Evolutionary conservation across 345 rosid species (phyloP).

Genomic region (Eucalyptus regnans): DNA sequence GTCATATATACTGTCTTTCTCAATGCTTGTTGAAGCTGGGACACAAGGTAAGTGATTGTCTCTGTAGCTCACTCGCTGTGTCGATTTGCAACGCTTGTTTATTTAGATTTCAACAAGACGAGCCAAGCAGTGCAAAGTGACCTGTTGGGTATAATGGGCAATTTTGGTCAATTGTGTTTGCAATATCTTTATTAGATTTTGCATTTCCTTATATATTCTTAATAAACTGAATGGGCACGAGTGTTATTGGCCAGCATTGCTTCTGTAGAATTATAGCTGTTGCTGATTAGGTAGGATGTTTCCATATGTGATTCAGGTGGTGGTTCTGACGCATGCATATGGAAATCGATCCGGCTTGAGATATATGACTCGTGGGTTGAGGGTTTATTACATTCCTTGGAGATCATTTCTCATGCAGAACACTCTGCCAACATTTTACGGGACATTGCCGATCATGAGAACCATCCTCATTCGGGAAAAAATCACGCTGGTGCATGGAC

Average conservation of each 20-base stretch:
- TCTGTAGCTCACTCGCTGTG: not conserved
- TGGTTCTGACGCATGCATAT: conserved; percentile 93
- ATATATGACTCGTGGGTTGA: conserved; percentile 86
- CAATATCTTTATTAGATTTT: not conserved
- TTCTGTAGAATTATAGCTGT: not conserved
- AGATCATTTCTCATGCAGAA: conserved; percentile 76
- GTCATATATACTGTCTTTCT: conserved; percentile 83
- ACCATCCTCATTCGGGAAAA: conserved; percentile 71
- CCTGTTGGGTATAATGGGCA: not conserved
- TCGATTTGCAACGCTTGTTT: not conserved
- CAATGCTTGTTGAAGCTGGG: conserved; percentile 89
- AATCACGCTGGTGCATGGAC: conserved; percentile 83
- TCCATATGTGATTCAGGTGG: conserved; percentile 42
- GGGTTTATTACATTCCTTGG: conserved; percentile 91
- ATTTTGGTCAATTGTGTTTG: not conserved
- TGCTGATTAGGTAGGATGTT: not conserved
- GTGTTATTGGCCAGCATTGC: not conserved
- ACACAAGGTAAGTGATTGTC: conserved; percentile 53
- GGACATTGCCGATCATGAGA: conserved; percentile 75
- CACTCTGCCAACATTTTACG: conserved; percentile 73
- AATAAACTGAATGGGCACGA: not conserved
- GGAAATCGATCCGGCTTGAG: conserved; percentile 82
- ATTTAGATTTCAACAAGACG: not conserved
- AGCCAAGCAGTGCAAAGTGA: not conserved
- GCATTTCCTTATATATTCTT: not conserved